Base-by-base conservation (phyloP, 306 rosid genomes). In the Ceratonia siliqua region DNA sequence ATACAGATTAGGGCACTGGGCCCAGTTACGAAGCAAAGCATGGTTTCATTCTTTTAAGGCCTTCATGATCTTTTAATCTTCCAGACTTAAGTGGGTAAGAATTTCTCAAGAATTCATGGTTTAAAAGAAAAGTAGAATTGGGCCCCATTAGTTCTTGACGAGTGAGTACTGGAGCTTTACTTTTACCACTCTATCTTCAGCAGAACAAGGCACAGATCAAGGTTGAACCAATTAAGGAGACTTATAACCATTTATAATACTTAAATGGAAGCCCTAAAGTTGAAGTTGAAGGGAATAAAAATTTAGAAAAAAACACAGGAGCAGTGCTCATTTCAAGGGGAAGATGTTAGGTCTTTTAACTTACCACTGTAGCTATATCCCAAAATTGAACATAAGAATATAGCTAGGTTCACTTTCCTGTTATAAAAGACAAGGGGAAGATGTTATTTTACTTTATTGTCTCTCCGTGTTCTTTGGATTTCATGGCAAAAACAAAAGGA, bases 91-190 rank as follows among this genome's bases (percentile, higher is more conserved):
- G 20, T n/a, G 56, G 4, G 22, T 74, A 70, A 39, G 38, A 21
- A 38, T 46, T 28, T 41, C 46, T 17, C 62, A 70, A 39, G 38
- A 21, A 38, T 46, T 28, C 57, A 68, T 17, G 9, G 43, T 32
- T 30, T n/a, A n/a, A n/a, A n/a, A 5, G 32, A 46, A 58, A 72
- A 22, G 35, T 22, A 14, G 11, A 45, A 13, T 7, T 14, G 70
- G 62, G 70, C 43, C 70, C 62, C 71, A 15, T 39, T 24, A 24
- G 13, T 74, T 62, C 43, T 62, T 62, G 53, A 67, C 73, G 4
- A 3, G n/a, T 32, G 1, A 15, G 4, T 7, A 14, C 32, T 30
- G 35, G 2, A 30, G n/a, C n/a, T n/a, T 58, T 2, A 58, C 14
- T 17, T 61, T 61, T 9, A 61, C 46, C 67, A n/a, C 67, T 7